Conservation (phyloP, 495 filamentous ascomycete species). For the Sabuloglossum arenarium region DNA sequence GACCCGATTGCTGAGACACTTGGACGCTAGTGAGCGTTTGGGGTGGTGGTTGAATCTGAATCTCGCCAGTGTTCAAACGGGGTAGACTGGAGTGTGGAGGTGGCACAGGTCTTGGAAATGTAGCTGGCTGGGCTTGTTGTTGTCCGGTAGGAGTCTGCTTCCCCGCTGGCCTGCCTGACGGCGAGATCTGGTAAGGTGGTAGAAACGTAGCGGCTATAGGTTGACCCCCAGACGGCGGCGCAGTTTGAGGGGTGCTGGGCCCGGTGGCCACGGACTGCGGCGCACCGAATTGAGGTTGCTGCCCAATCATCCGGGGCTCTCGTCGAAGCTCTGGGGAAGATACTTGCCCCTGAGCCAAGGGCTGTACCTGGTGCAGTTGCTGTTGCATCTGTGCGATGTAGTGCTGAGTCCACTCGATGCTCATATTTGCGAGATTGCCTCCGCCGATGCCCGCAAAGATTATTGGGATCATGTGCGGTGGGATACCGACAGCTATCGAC, state of each 20-base stretch:
- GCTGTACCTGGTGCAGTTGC: slow-evolving; percentile 24
- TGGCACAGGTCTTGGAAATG: slow-evolving; percentile 15
- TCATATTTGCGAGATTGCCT: slow-evolving; percentile 35
- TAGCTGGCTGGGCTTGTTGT: slow-evolving; percentile 14
- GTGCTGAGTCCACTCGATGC: slow-evolving; percentile 58
- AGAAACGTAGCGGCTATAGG: neutral
- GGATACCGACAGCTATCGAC: slow-evolving; percentile 59
- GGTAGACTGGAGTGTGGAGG: slow-evolving; percentile 23
- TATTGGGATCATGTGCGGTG: slow-evolving; percentile 68
- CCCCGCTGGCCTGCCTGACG: neutral
- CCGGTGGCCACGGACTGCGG: slow-evolving; percentile 2
- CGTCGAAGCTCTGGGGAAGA: slow-evolving; percentile 16
- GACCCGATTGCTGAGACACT: neutral
- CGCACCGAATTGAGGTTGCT: slow-evolving; percentile 11
- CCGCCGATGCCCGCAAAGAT: slow-evolving; percentile 71
- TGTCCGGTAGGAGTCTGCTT: slow-evolving; percentile 1
- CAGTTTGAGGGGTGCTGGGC: slow-evolving; percentile 15
- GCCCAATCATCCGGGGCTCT: slow-evolving; percentile 14
- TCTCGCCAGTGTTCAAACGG: slow-evolving; percentile 34
- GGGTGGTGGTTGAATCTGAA: slow-evolving; percentile 30
- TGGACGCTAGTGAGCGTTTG: slow-evolving; percentile 19
- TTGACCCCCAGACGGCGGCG: slow-evolving; percentile 1
- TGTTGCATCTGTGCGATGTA: slow-evolving; percentile 29
- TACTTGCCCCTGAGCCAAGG: slow-evolving; percentile 14
- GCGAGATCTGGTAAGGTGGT: slow-evolving; percentile 1